These are phyloP conservation scores for Oryza meridionalis DNA, from an alignment of 176 grass and related monocot genomes.

Conservation along the genomic window DNA sequence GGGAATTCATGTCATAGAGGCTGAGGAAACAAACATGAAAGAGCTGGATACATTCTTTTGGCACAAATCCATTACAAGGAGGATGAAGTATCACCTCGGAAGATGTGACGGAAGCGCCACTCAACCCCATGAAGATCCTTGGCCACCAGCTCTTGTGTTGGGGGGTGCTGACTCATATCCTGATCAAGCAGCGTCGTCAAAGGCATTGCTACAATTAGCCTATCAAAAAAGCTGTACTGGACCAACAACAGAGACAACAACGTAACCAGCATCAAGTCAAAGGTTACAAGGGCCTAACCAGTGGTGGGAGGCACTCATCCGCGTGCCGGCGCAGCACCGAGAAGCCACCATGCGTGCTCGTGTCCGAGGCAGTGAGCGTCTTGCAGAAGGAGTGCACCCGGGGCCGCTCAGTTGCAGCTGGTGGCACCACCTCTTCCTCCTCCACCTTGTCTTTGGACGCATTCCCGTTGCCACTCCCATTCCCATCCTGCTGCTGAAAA, in stretches of 20 bases:
- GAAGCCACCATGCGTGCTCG: constrained; percentile 92
- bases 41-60: background rate
- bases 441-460: constrained; percentile 43
- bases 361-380: constrained; percentile 93
- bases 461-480: constrained; percentile 50
- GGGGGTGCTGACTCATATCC: constrained; percentile 92
- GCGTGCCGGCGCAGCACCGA: constrained; percentile 83
- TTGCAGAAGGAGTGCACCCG: constrained; percentile 87
- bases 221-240: background rate
- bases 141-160: constrained; percentile 81
- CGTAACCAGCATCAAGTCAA: constrained; percentile 9
- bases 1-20: background rate
- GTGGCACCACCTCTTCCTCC: constrained; percentile 33
- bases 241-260: constrained; percentile 2
- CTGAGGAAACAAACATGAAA: constrained; percentile 5
- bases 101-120: constrained; percentile 96
- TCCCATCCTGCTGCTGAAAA: constrained; percentile 64
- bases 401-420: constrained; percentile 33
- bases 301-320: constrained; percentile 85
- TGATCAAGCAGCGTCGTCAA: constrained; percentile 45
- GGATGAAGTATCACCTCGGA: constrained; percentile 62
- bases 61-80: constrained; percentile 12
- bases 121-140: constrained; percentile 83
- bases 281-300: constrained; percentile 53
- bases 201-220: constrained; percentile 18